Conservation (phyloP, 1,284 basidiomycete genomes). For the Leccinum pachyderme region DNA sequence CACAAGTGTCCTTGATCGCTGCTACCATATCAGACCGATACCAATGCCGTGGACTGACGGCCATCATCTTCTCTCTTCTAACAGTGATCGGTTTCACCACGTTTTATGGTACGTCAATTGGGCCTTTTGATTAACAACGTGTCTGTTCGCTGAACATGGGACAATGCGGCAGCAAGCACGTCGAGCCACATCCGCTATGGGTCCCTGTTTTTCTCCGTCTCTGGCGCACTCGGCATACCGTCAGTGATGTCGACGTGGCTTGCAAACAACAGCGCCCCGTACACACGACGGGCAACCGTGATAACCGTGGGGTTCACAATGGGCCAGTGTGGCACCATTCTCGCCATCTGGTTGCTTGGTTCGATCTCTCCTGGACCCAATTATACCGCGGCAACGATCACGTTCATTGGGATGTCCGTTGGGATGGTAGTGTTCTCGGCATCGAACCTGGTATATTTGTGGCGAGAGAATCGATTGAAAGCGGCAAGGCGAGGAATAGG, state of each 20-base stretch:
- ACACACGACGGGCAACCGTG: slow-evolving; percentile 51
- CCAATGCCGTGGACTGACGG: slow-evolving; percentile 41
- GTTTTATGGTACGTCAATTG: slow-evolving; percentile 40
- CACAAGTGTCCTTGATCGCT: slow-evolving; percentile 38
- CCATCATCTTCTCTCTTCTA: slow-evolving; percentile 38
- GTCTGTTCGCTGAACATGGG: neutral
- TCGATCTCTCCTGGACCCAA: slow-evolving; percentile 41
- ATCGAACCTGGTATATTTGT: slow-evolving; percentile 30
- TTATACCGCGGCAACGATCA: slow-evolving; percentile 41
- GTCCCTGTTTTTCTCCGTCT: slow-evolving; percentile 49
- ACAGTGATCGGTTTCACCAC: slow-evolving; percentile 46
- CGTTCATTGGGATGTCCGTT: slow-evolving; percentile 38
- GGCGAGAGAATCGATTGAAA: slow-evolving; percentile 25
- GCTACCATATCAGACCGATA: slow-evolving; percentile 45
- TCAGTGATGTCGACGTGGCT: slow-evolving; percentile 51
- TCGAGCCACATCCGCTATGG: slow-evolving; percentile 44
- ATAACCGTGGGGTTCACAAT: slow-evolving; percentile 51
- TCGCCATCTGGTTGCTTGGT: slow-evolving; percentile 53
- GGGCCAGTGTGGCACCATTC: slow-evolving; percentile 56
- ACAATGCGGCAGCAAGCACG: slow-evolving; percentile 13
- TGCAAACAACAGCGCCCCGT: slow-evolving; percentile 58
- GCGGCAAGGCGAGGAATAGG: slow-evolving; percentile 10
- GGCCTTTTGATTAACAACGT: too few species aligned
- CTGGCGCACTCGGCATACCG: slow-evolving; percentile 43
- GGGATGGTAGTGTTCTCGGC: slow-evolving; percentile 32